Conservation (phyloP, 2,329 filamentous ascomycete species). For the Aspergillus sergii region DNA sequence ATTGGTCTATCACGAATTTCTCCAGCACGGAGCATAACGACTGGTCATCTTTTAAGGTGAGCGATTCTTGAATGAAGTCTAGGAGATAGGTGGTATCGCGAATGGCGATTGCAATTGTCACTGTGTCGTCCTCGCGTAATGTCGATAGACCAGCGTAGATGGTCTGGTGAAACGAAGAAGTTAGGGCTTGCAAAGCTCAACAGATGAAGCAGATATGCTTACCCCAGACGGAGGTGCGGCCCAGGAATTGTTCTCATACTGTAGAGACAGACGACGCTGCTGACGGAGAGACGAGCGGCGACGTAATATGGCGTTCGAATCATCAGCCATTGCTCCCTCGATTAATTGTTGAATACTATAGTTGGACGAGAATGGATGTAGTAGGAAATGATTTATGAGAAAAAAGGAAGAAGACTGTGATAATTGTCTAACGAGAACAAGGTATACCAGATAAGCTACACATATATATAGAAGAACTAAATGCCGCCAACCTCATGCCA, state of each 20-base stretch:
- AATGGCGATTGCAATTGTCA: constrained; percentile 67
- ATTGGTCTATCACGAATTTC: constrained; percentile 60
- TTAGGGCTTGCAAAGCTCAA: neutral
- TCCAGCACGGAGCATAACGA: constrained; percentile 52
- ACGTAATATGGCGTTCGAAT: constrained; percentile 24
- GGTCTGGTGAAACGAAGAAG: constrained; percentile 28
- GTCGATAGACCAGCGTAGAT: constrained; percentile 47
- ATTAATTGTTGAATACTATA: neutral
- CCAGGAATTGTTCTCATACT: constrained; percentile 39
- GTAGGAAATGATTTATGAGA: neutral
- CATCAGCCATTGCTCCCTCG: constrained; percentile 6
- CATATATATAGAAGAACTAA: neutral
- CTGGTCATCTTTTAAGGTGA: constrained; percentile 50
- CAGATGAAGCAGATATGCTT: constrained; percentile 13
- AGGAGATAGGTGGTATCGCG: constrained; percentile 75
- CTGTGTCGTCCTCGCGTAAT: constrained; percentile 44
- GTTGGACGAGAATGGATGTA: neutral
- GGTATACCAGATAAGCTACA: neutral
- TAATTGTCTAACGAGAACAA: neutral
- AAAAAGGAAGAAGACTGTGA: neutral
- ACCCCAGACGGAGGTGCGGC: constrained; percentile 42
- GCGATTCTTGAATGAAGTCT: constrained; percentile 68
- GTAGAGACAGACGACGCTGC: constrained; percentile 35
- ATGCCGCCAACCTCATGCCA: no score
- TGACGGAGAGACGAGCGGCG: constrained; percentile 37